These are phyloP conservation scores for Acanthamoeba lenticulata DNA, from an alignment of 208 protist genomes.

Conservation along the genomic window DNA sequence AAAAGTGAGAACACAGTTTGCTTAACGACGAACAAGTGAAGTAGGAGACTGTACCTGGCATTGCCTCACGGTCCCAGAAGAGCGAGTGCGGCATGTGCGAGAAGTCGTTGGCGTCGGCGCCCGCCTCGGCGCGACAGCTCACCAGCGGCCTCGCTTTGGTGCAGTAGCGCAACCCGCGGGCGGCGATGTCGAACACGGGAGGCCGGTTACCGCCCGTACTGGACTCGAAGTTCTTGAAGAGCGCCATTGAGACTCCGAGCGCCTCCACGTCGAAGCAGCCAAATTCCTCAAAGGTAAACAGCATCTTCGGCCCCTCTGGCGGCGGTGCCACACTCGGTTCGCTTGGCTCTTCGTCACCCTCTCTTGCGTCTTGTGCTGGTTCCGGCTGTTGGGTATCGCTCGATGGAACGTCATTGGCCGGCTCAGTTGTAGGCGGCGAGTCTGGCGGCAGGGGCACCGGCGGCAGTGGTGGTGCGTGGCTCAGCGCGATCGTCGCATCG, in stretches of 20 bases:
- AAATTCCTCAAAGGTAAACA: slow-evolving; percentile 14
- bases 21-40: not conserved
- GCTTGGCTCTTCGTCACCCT: not conserved
- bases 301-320: not conserved
- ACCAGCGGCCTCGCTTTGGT: not conserved
- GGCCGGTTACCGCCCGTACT: too few species aligned
- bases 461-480: not conserved
- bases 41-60: not conserved
- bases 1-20: not conserved
- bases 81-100: not conserved
- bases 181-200: not conserved
- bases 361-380: too few species aligned
- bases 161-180: not conserved
- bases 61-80: not conserved
- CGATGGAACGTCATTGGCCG: too few species aligned
- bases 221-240: slow-evolving; percentile 6
- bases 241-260: not conserved
- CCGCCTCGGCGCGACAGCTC: too few species aligned
- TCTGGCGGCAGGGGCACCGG: not conserved
- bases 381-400: too few species aligned
- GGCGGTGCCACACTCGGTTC: not conserved
- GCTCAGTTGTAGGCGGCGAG: not conserved
- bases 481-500: not conserved
- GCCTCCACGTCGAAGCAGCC: slow-evolving; percentile 1
- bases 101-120: too few species aligned